Conservation (phyloP, 495 filamentous ascomycete species). For the Xylaria intraflava region DNA sequence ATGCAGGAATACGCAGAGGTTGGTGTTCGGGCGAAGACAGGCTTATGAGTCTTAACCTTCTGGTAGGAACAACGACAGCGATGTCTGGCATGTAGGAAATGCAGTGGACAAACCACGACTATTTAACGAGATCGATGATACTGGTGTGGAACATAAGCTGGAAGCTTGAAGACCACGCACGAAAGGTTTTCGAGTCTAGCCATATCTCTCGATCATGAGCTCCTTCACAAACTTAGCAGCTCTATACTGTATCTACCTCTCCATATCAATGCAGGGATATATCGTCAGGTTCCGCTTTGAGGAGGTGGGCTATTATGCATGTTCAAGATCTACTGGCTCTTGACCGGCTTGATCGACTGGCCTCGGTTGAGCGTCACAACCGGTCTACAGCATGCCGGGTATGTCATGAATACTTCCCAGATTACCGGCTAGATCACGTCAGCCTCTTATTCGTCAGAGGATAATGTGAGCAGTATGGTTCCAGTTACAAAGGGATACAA, state of each 20-base stretch:
- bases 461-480: constrained; percentile 5
- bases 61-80: neutral
- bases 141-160: neutral
- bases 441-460: constrained; percentile 9
- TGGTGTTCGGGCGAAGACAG: neutral
- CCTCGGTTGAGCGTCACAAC: constrained; percentile 3
- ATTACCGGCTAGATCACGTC: neutral
- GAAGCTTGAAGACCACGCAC: neutral
- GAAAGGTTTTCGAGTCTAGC: neutral
- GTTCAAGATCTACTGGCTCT: constrained; percentile 6
- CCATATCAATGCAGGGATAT: constrained; percentile 1
- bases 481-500: constrained; percentile 7
- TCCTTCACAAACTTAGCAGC: neutral
- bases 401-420: constrained; percentile 3
- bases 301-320: constrained; percentile 6
- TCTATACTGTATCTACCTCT: too few relatives aligned
- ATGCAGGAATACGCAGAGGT: neutral
- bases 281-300: constrained; percentile 2
- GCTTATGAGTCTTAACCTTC: constrained; percentile 1
- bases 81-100: neutral
- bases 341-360: constrained; percentile 4
- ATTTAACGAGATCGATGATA: constrained; percentile 5
- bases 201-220: constrained; percentile 1
- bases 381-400: constrained; percentile 5
- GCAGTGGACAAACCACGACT: neutral